Base-by-base conservation (phyloP, 1,284 basidiomycete species). In the Vanrija sp. region DNA sequence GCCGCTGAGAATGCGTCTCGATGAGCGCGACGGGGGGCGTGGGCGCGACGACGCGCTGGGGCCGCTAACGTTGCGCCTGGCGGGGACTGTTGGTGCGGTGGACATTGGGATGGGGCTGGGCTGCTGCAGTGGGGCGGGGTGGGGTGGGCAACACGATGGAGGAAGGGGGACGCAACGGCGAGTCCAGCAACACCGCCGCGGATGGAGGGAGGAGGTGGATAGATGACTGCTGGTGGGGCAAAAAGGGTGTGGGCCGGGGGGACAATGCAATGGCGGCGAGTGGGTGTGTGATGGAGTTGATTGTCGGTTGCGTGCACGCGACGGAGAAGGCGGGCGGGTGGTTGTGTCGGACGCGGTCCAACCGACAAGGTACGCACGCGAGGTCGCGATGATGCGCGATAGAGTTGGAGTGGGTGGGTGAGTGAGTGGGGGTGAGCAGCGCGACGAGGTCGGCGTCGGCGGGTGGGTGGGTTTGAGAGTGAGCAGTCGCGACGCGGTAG, bases 1-100 rank as follows among this genome's bases (percentile, higher is more conserved):
- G 6, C 56, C 54, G 41, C 60, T 63, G 15, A 56, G 48, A 24
- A 59, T 56, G 27, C 49, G 54, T 14, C 57, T 54, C 16, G 57
- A 59, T 20, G 57, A 56, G 36, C 57, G 57, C 35, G 53, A 49
- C 15, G 8, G 31, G 31, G 31, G 31, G 24, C 51, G 45, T 15
- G 51, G 51, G 36, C 56, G 56, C 47, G 50, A 22, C 44, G 44
- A 46, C 24, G 45, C 24, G 24, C 20, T 35, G 37, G 31, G 25
- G 42, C 52, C 45, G 41, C 41, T 59, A 24, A 41, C 44, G 7
- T 49, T 35, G 10, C 47, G 50, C 42, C 27, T 31, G 50, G 44
- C 43, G 19, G 46, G 31, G 45, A 35, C 45, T 46, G 45, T 35
- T 27, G 35, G 38, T 14, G 49, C 36, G 6, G 44, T 15, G 9